A percentile compares a stretch with the other conserved stretches of the same genome.
phyloP scores from a whole-genome alignment of 2,329 filamentous ascomycete genomes.

The Ceratocystis albifundus region DNA sequence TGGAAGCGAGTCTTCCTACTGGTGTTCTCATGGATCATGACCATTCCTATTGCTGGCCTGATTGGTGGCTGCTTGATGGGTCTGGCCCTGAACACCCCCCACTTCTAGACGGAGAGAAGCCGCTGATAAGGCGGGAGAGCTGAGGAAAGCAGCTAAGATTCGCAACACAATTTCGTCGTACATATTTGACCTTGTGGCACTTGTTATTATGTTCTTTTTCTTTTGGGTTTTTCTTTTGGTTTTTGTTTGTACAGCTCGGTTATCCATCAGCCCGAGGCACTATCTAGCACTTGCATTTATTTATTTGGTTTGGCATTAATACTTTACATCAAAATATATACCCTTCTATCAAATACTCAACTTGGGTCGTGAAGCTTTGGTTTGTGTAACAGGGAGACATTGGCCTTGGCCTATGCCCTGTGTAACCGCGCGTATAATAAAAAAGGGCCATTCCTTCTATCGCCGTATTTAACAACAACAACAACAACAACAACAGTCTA shows the following conservation, averaged over 20 bases:
- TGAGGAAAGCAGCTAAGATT: background rate
- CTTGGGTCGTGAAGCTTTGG: background rate
- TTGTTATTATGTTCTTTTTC: no score
- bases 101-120: conserved; percentile 7
- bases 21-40: conserved; percentile 48
- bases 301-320: conserved; percentile 2
- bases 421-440: background rate
- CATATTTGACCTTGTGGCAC: background rate
- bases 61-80: conserved; percentile 35
- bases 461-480: background rate
- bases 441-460: background rate
- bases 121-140: background rate
- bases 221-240: background rate
- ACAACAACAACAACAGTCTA: background rate
- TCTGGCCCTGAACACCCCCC: conserved; percentile 33
- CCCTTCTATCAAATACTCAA: conserved; percentile 10
- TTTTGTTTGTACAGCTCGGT: background rate
- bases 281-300: background rate
- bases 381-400: background rate
- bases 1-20: conserved; percentile 60
- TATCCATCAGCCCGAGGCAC: background rate
- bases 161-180: background rate
- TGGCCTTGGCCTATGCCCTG: background rate
- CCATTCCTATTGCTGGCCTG: conserved; percentile 35
- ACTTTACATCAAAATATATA: conserved; percentile 14